phyloP scores from a whole-genome alignment of 306 rosid species.

The Hippophae tibetana region DNA sequence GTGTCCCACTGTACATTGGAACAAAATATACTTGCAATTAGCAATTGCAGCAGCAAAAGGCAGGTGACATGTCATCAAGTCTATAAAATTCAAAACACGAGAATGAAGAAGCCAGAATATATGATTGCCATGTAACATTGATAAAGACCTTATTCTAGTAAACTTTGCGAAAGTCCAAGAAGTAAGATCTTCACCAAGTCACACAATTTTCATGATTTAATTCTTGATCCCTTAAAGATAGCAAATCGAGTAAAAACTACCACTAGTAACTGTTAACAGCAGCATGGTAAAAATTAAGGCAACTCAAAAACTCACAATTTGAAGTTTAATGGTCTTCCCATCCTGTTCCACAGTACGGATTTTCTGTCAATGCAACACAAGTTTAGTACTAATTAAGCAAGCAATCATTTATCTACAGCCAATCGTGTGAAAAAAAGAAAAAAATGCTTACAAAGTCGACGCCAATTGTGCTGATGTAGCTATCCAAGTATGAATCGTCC shows the following conservation, averaged over 20 bases:
- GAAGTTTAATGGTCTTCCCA: constrained; percentile 89
- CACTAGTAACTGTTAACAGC: neutral
- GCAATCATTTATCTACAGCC: constrained; percentile 3
- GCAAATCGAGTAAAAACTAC: no score
- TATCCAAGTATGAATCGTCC: constrained; percentile 98
- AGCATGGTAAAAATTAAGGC: constrained; percentile 6
- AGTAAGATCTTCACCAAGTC: no score
- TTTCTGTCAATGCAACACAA: constrained; percentile 46
- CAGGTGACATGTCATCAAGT: neutral
- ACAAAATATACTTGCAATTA: constrained; percentile 14
- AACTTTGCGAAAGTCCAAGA: no score
- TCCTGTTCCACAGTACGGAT: constrained; percentile 93
- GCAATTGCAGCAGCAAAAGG: neutral
- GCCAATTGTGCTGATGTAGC: constrained; percentile 99
- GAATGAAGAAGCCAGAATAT: neutral
- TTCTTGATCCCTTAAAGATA: no score
- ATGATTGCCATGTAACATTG: no score
- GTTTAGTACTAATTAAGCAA: constrained; percentile 13
- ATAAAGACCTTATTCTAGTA: no score
- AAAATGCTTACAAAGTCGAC: constrained; percentile 87
- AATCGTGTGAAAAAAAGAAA: constrained; percentile 2
- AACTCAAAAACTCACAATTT: constrained; percentile 50
- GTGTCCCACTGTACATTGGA: constrained; percentile 83
- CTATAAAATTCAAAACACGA: neutral
- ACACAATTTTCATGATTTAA: no score